phyloP scores from a whole-genome alignment of 2,329 filamentous ascomycete species.

The Ceratocystis destructans region DNA sequence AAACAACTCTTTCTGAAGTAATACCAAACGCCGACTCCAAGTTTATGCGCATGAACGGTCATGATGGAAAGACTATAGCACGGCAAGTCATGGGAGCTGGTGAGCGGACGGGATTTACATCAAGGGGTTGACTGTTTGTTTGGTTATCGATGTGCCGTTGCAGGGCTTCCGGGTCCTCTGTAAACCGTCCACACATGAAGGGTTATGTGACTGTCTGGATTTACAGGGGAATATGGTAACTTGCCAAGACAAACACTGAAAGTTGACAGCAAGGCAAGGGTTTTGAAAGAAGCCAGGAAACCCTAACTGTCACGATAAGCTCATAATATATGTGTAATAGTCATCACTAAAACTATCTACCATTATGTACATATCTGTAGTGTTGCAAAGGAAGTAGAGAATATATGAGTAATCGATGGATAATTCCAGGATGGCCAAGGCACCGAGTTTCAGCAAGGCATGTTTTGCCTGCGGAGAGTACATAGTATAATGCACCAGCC shows the following conservation, averaged over 20 bases:
- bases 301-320: neutral
- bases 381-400: neutral
- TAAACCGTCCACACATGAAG: neutral
- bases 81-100: neutral
- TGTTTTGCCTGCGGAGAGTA: neutral
- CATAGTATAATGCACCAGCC: neutral
- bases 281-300: neutral
- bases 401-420: neutral
- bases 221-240: neutral
- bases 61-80: neutral
- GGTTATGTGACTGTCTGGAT: neutral
- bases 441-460: neutral
- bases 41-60: neutral
- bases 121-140: neutral
- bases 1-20: neutral
- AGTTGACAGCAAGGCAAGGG: neutral
- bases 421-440: neutral
- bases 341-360: neutral
- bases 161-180: neutral
- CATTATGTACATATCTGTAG: too few species aligned
- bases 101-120: neutral
- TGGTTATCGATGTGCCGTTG: neutral
- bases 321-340: neutral
- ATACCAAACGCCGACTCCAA: neutral
- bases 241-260: neutral